phyloP scores from a whole-genome alignment of 257 asterid genomes.

The Fraxinus excelsior region DNA sequence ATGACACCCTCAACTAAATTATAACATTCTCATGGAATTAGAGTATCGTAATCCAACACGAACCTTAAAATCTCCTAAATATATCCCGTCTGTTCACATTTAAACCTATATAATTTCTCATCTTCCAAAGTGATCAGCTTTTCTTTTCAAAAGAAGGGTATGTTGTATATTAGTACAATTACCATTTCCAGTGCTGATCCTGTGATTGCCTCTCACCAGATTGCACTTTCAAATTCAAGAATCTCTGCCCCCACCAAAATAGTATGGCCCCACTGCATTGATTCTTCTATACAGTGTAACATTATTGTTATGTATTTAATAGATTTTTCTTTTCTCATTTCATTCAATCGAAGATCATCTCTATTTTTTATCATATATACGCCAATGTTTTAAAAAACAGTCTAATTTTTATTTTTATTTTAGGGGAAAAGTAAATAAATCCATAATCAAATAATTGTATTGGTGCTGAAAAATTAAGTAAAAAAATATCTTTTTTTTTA shows the following conservation, averaged over 20 bases:
- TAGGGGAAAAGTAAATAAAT: too few species aligned
- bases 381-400: too few species aligned
- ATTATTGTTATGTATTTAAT: not conserved
- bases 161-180: slow-evolving; percentile 6
- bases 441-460: too few species aligned
- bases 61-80: not conserved
- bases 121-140: slow-evolving; percentile 33
- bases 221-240: slow-evolving; percentile 31
- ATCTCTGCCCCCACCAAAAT: slow-evolving; percentile 23
- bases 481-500: too few species aligned
- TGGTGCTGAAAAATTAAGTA: too few species aligned
- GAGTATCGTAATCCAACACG: not conserved
- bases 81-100: not conserved
- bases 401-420: too few species aligned
- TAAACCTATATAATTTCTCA: slow-evolving; percentile 8
- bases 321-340: too few species aligned
- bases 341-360: too few species aligned
- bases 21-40: not conserved
- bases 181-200: slow-evolving; percentile 15
- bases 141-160: slow-evolving; percentile 24
- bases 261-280: slow-evolving; percentile 18
- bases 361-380: too few species aligned
- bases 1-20: not conserved
- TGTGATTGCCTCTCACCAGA: slow-evolving; percentile 27
- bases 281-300: not conserved